Evolutionary conservation across 495 filamentous ascomycete genomes (phyloP), one percentile per base, ranked within the genome.

Genomic region (Saxophila tyrrhenica): DNA sequence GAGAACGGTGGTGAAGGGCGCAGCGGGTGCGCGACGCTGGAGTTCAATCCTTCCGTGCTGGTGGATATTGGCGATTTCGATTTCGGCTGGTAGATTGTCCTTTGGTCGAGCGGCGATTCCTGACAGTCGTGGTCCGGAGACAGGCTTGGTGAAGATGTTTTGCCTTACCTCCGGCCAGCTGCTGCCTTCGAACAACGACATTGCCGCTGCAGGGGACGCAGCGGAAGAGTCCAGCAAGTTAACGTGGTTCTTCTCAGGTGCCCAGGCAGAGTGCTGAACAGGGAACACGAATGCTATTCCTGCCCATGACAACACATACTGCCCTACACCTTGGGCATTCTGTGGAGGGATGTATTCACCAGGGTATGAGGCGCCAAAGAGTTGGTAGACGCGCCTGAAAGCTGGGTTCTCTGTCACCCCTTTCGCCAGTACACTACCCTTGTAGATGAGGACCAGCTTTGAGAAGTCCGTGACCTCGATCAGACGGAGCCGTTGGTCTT

Each of bases 281-380:
- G 87, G 85, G 59, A 97, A 98, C 5, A 81, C 85, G 65, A 97
- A 96, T 0, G 90, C 86, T 22, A 98, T 79, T 0, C 92, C 92
- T 11, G 91, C 89, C 67, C 95, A 98, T 2, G 91, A 96, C 13
- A 96, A 73, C 15, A 94, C 78, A 64, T 95, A 97, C 15, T 76
- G 75, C 3, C 84, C 84, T 55, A 61, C 63, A 2, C 56, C 63
- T 8, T 75, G 78, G 22, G 69, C 62, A 23, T 70, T 65, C 35
- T 70, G 50, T 8, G 80, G 80, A 20, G 83, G 74, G 24, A 94
- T 72, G 58, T 90, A 96, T 72, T 98, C 92, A 32, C 92, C 92
- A 2, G 86, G 83, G 64, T 89, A 95, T 0, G 91, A 90, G 15
- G 89, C 89, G 0, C 92, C 92, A 63, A 98, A 82, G 2, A 95